phyloP scores from a whole-genome alignment of 352 stramenopile species.

The Phytophthora hybrid region DNA sequence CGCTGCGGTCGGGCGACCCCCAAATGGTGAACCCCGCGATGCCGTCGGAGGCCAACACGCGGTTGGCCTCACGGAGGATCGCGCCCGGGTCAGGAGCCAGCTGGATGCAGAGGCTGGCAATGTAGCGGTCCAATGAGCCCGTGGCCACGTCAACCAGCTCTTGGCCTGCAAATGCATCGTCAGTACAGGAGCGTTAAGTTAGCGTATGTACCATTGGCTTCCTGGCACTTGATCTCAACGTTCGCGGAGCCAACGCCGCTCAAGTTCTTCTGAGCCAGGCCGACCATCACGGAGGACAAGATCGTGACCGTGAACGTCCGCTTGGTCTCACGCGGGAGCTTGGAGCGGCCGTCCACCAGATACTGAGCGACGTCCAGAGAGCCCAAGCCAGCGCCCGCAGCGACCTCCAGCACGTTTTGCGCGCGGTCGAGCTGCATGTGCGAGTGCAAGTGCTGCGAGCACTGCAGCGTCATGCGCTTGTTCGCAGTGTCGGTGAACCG shows the following conservation, averaged over 20 bases:
- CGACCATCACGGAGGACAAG: constrained; percentile 56
- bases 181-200: too few species aligned
- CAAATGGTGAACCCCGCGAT: constrained; percentile 70
- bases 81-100: constrained; percentile 57
- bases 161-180: constrained; percentile 37
- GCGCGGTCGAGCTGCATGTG: constrained; percentile 60
- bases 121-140: constrained; percentile 56
- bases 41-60: constrained; percentile 47
- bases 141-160: constrained; percentile 42
- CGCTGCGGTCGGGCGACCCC: constrained; percentile 53
- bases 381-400: constrained; percentile 54
- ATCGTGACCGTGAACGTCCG: constrained; percentile 52
- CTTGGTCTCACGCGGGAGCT: constrained; percentile 28
- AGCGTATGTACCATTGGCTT: constrained; percentile 43
- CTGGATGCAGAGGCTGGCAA: constrained; percentile 61
- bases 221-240: constrained; percentile 40
- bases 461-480: constrained; percentile 61
- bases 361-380: constrained; percentile 48
- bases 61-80: constrained; percentile 52
- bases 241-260: constrained; percentile 1
- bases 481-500: constrained; percentile 60
- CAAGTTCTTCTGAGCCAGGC: constrained; percentile 45
- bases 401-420: constrained; percentile 56
- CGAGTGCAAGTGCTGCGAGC: constrained; percentile 49
- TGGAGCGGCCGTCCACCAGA: constrained; percentile 25